A percentile compares a stretch with the other conserved stretches of the same genome.
Evolutionary conservation across 176 grass and related monocot genomes (phyloP).

Genomic region (Secale cereale): DNA sequence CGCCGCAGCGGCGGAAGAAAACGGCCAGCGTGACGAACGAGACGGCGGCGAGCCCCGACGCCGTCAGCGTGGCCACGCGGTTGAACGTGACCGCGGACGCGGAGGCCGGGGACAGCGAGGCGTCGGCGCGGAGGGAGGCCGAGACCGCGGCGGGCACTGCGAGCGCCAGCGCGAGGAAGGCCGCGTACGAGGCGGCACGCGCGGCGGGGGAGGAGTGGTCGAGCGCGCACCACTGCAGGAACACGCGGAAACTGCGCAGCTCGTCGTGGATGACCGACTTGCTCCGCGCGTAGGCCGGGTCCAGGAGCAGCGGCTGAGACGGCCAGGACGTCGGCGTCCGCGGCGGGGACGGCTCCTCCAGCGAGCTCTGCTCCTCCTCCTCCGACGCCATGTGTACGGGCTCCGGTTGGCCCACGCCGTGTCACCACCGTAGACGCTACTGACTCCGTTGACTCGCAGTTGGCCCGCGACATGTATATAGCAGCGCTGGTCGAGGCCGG

Average conservation of each 20-base stretch:
- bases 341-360: neutral
- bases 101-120: neutral
- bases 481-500: neutral
- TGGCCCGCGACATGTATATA: neutral
- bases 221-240: conserved; percentile 69
- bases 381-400: neutral
- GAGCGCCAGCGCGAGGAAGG: conserved; percentile 57
- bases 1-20: conserved; percentile 61
- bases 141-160: conserved; percentile 43
- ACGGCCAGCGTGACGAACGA: conserved; percentile 60
- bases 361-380: conserved; percentile 3
- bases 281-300: conserved; percentile 68
- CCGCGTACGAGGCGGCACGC: conserved; percentile 47
- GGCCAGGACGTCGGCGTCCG: neutral
- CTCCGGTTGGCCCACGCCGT: neutral
- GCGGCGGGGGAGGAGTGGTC: conserved; percentile 62
- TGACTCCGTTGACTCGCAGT: neutral
- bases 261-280: conserved; percentile 84
- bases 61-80: conserved; percentile 55
- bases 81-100: conserved; percentile 59
- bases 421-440: neutral
- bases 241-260: conserved; percentile 78
- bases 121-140: conserved; percentile 36
- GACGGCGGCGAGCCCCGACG: conserved; percentile 58
- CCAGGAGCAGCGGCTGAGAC: conserved; percentile 58